Evolutionary conservation across 352 stramenopile genomes (phyloP), one percentile per base, ranked within the genome.

Genomic region (Phytopythium mirpurense): DNA sequence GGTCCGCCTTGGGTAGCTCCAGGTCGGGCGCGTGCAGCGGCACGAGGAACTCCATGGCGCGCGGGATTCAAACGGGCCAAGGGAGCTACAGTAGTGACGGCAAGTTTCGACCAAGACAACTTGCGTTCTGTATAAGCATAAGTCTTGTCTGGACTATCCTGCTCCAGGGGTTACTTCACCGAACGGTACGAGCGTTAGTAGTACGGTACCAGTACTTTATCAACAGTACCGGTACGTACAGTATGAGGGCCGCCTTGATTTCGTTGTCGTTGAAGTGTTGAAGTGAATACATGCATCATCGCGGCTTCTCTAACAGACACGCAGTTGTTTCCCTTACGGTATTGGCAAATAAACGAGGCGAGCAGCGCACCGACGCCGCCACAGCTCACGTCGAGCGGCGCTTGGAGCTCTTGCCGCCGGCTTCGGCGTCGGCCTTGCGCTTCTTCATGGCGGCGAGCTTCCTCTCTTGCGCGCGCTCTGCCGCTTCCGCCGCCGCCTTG

Each of bases 1-100:
- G 72, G 44, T 76, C 78, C 43, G 65, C 58, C 54, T 88, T 86
- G 46, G 76, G 60, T 50, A 90, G 68, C 62, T 93, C 83, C 49
- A 93, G 59, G 62, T 93, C 83, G 35, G 82, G 67, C 41, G 76
- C 56, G 54, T 90, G 79, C 56, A 90, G 68, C 55, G 83, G 83
- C 61, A 93, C 78, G 32, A 88, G 68, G 62, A 93, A 93, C 67
- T 88, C 74, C 65, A 82, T 86, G n/a, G n/a, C 40, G 29, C 29
- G 29, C 29, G 29, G 29, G 29, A 32, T 32, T 32, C 9, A 5
- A 32, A 32, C 5, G 5, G 29, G 29, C 5, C 5, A 10, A 9
- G 29, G 9, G 9, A 32, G 29, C 5, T 5, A 32, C 5, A 32
- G 29, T 9, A 5, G 29, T 32, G 29, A 5, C 29, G 29, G 5